Conservation (phyloP, 2,329 filamentous ascomycete genomes). For the Apiospora hydei region DNA sequence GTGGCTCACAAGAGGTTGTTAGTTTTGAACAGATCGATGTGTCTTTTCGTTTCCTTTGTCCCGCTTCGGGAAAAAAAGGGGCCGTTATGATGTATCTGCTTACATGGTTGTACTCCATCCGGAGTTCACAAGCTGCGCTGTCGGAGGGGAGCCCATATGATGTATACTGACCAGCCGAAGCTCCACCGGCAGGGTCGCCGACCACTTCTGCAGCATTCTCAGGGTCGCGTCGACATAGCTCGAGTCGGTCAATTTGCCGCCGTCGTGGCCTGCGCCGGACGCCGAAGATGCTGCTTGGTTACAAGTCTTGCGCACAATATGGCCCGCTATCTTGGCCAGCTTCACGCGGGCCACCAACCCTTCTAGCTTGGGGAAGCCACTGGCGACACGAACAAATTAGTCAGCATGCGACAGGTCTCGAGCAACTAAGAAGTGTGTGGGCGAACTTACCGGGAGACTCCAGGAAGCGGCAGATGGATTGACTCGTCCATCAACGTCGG, state of each 20-base stretch:
- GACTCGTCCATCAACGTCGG: slow-evolving; percentile 55
- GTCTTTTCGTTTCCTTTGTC: background rate
- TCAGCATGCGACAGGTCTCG: background rate
- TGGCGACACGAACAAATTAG: slow-evolving; percentile 32
- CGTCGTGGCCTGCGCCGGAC: slow-evolving; percentile 33
- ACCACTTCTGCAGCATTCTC: slow-evolving; percentile 52
- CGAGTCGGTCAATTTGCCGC: slow-evolving; percentile 34
- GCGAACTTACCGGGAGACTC: slow-evolving; percentile 48
- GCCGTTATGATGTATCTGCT: background rate
- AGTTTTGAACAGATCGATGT: background rate
- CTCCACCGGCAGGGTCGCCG: slow-evolving; percentile 44
- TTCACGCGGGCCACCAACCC: slow-evolving; percentile 56
- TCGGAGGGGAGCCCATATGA: slow-evolving; percentile 44
- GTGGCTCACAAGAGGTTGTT: background rate
- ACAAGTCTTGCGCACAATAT: slow-evolving; percentile 57
- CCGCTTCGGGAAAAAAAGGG: background rate
- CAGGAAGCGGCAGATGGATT: slow-evolving; percentile 51
- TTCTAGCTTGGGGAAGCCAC: slow-evolving; percentile 51
- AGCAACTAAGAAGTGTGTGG: background rate
- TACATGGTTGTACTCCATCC: slow-evolving; percentile 57
- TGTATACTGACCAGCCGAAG: slow-evolving; percentile 46
- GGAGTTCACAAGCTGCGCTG: slow-evolving; percentile 52
- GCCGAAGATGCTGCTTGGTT: slow-evolving; percentile 41
- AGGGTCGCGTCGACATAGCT: slow-evolving; percentile 50
- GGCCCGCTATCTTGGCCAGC: slow-evolving; percentile 55